Evolutionary conservation across 352 stramenopile species (phyloP).

Genomic region (Phytophthora nicotianae): DNA sequence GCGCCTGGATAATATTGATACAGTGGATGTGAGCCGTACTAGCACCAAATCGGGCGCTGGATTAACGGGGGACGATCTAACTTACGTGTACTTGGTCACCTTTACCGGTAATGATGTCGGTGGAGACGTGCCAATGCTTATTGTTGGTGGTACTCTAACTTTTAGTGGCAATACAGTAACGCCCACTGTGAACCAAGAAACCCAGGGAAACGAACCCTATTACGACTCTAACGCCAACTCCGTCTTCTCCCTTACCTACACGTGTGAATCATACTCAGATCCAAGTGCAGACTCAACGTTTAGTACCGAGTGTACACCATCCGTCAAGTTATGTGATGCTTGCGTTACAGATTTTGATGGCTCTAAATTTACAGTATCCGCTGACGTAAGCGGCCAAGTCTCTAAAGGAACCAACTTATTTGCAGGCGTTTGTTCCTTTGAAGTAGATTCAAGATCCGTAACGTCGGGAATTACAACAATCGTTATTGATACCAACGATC

Average conservation of each 20-base stretch:
- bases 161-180: conserved; percentile 29
- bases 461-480: conserved; percentile 16
- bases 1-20: conserved; percentile 62
- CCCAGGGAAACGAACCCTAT: conserved; percentile 56
- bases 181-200: conserved; percentile 34
- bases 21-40: conserved; percentile 44
- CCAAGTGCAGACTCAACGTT: conserved; percentile 58
- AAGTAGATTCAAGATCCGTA: conserved; percentile 30
- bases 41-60: conserved; percentile 9
- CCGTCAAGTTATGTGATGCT: conserved; percentile 42
- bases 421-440: conserved; percentile 61
- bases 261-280: conserved; percentile 87
- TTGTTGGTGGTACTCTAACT: conserved; percentile 47
- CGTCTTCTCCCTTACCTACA: conserved; percentile 57
- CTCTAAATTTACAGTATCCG: conserved; percentile 42
- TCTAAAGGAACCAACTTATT: conserved; percentile 38
- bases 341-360: conserved; percentile 75
- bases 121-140: conserved; percentile 87
- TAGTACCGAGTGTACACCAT: conserved; percentile 54
- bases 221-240: conserved; percentile 39
- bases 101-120: conserved; percentile 87
- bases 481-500: conserved; percentile 33
- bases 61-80: conserved; percentile 49
- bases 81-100: conserved; percentile 85
- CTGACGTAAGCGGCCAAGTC: conserved; percentile 30